These are phyloP conservation scores for Penicillium verhagenii DNA, from an alignment of 495 filamentous ascomycete genomes.

Conservation along the genomic window DNA sequence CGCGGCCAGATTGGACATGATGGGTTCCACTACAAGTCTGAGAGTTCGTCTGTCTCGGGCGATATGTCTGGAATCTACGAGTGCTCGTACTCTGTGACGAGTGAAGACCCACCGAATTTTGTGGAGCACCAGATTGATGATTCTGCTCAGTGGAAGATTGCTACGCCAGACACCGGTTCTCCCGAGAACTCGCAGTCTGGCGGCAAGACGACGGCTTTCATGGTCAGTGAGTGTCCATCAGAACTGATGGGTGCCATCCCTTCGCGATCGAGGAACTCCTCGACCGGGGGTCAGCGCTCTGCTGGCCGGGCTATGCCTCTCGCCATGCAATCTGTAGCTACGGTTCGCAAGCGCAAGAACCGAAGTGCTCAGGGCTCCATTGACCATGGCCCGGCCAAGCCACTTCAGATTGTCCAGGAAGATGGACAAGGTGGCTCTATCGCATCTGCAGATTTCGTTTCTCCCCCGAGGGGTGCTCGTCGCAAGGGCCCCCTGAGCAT, in stretches of 20 bases:
- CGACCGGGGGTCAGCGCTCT: slow-evolving; percentile 26
- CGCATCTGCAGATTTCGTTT: slow-evolving; percentile 49
- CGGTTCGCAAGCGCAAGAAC: slow-evolving; percentile 45
- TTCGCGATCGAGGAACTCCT: slow-evolving; percentile 28
- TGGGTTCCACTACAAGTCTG: slow-evolving; percentile 40
- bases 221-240: slow-evolving; percentile 38
- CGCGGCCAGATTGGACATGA: slow-evolving; percentile 27
- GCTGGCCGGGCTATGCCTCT: slow-evolving; percentile 31
- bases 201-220: slow-evolving; percentile 36
- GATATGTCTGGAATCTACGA: slow-evolving; percentile 38
- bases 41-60: slow-evolving; percentile 41
- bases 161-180: slow-evolving; percentile 24
- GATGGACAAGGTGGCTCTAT: slow-evolving; percentile 49
- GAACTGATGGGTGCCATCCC: slow-evolving; percentile 31
- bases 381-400: slow-evolving; percentile 33
- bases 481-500: slow-evolving; percentile 47
- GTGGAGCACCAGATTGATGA: slow-evolving; percentile 35
- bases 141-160: slow-evolving; percentile 31
- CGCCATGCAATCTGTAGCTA: slow-evolving; percentile 36
- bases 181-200: slow-evolving; percentile 26
- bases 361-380: slow-evolving; percentile 29
- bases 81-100: slow-evolving; percentile 38
- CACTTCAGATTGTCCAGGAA: slow-evolving; percentile 49
- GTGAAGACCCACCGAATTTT: slow-evolving; percentile 34
- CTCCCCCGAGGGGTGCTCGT: slow-evolving; percentile 45